These are phyloP conservation scores for Pseudopithomyces chartarum DNA, from an alignment of 2,329 filamentous ascomycete genomes.

Conservation along the genomic window DNA sequence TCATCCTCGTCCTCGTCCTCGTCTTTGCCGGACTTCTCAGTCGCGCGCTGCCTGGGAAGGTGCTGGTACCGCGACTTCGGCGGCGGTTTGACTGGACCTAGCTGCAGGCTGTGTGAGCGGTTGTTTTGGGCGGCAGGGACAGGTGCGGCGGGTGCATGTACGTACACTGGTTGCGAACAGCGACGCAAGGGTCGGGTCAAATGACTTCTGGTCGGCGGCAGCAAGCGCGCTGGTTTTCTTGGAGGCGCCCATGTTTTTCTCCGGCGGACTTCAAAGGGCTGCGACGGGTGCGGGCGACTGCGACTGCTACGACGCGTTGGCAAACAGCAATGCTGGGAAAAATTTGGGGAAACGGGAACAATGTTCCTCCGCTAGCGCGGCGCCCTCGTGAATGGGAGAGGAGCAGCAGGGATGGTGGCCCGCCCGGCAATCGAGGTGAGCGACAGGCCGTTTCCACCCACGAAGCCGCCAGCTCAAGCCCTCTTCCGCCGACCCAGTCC, in stretches of 20 bases:
- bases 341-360: conserved; percentile 35
- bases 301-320: conserved; percentile 10
- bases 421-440: conserved; percentile 1
- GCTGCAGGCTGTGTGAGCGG: conserved; percentile 23
- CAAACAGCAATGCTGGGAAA: conserved; percentile 25
- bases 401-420: conserved; percentile 10
- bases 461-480: conserved; percentile 5
- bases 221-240: conserved; percentile 26
- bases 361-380: neutral
- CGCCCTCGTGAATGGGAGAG: conserved; percentile 1
- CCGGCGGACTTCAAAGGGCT: too few species aligned
- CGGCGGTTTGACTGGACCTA: conserved; percentile 45
- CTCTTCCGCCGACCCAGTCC: conserved; percentile 2
- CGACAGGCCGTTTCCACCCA: conserved; percentile 3
- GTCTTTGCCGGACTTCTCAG: conserved; percentile 51
- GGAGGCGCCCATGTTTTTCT: conserved; percentile 17
- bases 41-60: conserved; percentile 22
- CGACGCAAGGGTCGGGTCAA: conserved; percentile 53
- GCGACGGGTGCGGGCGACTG: conserved; percentile 42
- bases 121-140: conserved; percentile 4
- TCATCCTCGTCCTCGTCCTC: conserved; percentile 30
- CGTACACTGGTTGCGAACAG: conserved; percentile 53
- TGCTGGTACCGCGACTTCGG: conserved; percentile 47
- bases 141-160: conserved; percentile 15
- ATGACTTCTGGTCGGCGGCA: conserved; percentile 37